Percentiles rank a stretch among this genome's conserved stretches.
Conservation (phyloP, 176 grass and related monocot genomes). For the Guadua angustifolia region DNA sequence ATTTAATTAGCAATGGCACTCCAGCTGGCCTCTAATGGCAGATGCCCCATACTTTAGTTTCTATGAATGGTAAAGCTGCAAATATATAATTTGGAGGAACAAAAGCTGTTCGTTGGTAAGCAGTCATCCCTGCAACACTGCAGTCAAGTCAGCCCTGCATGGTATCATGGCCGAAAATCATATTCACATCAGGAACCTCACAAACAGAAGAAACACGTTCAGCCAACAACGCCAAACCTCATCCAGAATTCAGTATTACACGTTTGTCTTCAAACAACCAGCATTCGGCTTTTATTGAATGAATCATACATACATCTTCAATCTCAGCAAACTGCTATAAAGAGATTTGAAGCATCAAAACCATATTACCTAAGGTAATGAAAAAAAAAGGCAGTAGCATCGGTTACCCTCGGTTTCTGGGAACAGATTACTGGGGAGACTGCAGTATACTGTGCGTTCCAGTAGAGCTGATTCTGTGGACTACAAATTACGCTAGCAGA, state of each 20-base stretch:
- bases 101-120: background rate
- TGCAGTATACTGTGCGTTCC: background rate
- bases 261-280: background rate
- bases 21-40: background rate
- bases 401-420: background rate
- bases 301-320: slow-evolving; percentile 23
- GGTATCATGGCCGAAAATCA: background rate
- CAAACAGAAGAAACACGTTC: background rate
- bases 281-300: background rate
- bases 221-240: background rate
- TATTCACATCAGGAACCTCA: slow-evolving; percentile 1
- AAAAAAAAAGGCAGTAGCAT: background rate
- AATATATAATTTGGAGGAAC: background rate
- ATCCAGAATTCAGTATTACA: background rate
- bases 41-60: background rate
- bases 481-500: background rate
- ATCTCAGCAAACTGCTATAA: background rate
- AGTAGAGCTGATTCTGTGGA: background rate
- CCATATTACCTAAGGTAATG: background rate
- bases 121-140: background rate
- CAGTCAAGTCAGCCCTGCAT: background rate
- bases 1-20: background rate
- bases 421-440: slow-evolving; percentile 6
- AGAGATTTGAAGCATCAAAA: slow-evolving; percentile 3
- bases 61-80: background rate